phyloP scores from a whole-genome alignment of 2,329 filamentous ascomycete genomes.

The Colletotrichum trifolii region DNA sequence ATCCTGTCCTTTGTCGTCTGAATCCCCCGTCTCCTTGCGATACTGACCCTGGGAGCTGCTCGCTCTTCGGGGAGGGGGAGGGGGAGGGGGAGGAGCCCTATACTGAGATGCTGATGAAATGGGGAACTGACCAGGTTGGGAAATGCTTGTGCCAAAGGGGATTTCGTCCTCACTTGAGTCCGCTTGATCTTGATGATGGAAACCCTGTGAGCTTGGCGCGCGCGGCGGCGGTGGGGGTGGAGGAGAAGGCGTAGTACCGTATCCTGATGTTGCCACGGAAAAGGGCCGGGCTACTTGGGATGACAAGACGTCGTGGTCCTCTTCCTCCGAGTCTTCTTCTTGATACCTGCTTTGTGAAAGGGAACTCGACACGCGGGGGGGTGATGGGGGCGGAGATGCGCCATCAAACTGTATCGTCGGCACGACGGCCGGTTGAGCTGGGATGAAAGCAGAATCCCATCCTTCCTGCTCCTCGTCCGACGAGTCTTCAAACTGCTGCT shows the following conservation, averaged over 20 bases:
- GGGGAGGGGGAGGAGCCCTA: constrained; percentile 20
- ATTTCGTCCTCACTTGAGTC: constrained; percentile 35
- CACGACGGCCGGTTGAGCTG: background rate
- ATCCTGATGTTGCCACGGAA: constrained; percentile 1
- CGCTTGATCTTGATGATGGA: constrained; percentile 32
- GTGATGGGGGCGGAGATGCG: background rate
- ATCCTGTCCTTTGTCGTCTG: constrained; percentile 23
- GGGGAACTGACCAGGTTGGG: constrained; percentile 36
- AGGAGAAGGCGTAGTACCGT: background rate
- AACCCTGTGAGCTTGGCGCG: constrained; percentile 19
- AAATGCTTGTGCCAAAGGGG: constrained; percentile 9
- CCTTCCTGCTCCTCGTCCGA: constrained; percentile 20
- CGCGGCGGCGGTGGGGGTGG: constrained; percentile 21
- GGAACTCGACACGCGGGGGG: constrained; percentile 12
- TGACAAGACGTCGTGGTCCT: constrained; percentile 24
- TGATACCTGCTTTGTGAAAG: constrained; percentile 13
- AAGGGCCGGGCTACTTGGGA: constrained; percentile 2
- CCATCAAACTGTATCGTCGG: background rate
- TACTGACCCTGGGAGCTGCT: constrained; percentile 20
- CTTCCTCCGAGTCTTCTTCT: constrained; percentile 17
- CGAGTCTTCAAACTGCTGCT: constrained; percentile 9
- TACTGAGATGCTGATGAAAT: constrained; percentile 35
- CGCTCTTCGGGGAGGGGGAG: constrained; percentile 13
- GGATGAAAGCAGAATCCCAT: constrained; percentile 15
- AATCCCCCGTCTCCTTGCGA: constrained; percentile 13